A percentile compares a stretch with the other conserved stretches of the same genome.
These are phyloP conservation scores for Hypoxylon lienhwacheense DNA, from an alignment of 495 filamentous ascomycete genomes.

Conservation along the genomic window DNA sequence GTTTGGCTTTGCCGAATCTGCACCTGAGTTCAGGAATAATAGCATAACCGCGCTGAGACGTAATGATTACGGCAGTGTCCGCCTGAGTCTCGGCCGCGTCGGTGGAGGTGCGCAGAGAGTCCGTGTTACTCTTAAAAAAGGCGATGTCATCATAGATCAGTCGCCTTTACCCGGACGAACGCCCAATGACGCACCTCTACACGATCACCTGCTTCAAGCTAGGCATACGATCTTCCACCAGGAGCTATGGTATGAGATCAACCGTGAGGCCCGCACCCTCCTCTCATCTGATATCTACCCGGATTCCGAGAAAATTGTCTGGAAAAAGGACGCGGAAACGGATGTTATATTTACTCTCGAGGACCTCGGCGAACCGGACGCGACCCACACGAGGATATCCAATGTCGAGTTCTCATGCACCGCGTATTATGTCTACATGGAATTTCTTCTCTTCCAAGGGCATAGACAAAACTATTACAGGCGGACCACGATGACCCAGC, in stretches of 20 bases:
- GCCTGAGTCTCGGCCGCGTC: conserved; percentile 68
- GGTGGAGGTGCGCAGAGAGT: conserved; percentile 61
- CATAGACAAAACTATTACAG: conserved; percentile 68
- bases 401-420: conserved; percentile 51
- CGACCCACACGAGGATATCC: conserved; percentile 47
- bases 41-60: conserved; percentile 77
- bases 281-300: conserved; percentile 66
- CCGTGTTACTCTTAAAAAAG: conserved; percentile 59
- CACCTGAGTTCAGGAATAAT: conserved; percentile 71
- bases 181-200: conserved; percentile 46
- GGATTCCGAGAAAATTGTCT: conserved; percentile 59
- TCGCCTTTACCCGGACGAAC: conserved; percentile 49
- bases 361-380: conserved; percentile 53
- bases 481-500: conserved; percentile 62
- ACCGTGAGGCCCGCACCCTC: conserved; percentile 73
- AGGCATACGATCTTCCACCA: conserved; percentile 88
- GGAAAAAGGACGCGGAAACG: conserved; percentile 55
- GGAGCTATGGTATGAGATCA: conserved; percentile 91
- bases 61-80: conserved; percentile 70
- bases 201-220: conserved; percentile 74
- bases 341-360: conserved; percentile 69
- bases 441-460: conserved; percentile 70
- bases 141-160: conserved; percentile 53
- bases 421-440: conserved; percentile 52
- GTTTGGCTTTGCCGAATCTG: conserved; percentile 86